Conservation (phyloP, 164 flowering plant species). For the Aristolochia fimbriata region DNA sequence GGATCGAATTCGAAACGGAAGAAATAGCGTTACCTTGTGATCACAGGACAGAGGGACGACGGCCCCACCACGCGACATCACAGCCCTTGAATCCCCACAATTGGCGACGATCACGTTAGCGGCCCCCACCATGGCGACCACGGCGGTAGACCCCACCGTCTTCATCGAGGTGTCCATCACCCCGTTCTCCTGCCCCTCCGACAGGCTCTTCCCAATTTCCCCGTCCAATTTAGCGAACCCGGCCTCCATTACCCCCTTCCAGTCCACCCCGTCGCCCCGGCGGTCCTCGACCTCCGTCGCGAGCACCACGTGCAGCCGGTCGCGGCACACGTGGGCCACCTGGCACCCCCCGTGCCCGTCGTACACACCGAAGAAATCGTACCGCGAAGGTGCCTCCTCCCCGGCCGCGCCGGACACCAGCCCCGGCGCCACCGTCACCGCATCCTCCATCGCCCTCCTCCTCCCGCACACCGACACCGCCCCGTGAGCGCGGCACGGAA, state of each 20-base stretch:
- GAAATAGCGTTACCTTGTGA: constrained; percentile 51
- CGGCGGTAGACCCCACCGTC: constrained; percentile 69
- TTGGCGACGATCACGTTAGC: constrained; percentile 61
- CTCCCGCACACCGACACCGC: constrained; percentile 52
- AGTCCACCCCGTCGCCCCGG: constrained; percentile 9
- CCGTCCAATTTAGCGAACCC: constrained; percentile 59
- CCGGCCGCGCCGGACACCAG: constrained; percentile 9
- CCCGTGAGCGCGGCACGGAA: constrained; percentile 25
- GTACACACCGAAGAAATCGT: constrained; percentile 64
- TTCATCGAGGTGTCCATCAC: constrained; percentile 13
- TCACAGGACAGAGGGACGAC: constrained; percentile 55
- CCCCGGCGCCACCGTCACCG: constrained; percentile 40
- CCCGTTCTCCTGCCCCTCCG: constrained; percentile 8
- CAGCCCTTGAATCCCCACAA: constrained; percentile 86
- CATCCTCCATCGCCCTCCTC: constrained; percentile 81
- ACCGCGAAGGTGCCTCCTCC: constrained; percentile 1
- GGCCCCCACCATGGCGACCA: constrained; percentile 54
- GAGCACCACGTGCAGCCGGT: constrained; percentile 39
- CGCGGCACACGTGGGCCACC: constrained; percentile 55
- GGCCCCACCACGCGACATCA: constrained; percentile 41
- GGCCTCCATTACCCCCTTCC: constrained; percentile 48
- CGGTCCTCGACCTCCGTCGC: constrained; percentile 20
- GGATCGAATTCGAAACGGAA: background rate
- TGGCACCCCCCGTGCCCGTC: constrained; percentile 80
- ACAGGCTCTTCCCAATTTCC: constrained; percentile 20